A percentile compares a stretch with the other conserved stretches of the same genome.
Evolutionary conservation across 805 yeast genomes (phyloP).

Genomic region (Ogataea pignaliae): DNA sequence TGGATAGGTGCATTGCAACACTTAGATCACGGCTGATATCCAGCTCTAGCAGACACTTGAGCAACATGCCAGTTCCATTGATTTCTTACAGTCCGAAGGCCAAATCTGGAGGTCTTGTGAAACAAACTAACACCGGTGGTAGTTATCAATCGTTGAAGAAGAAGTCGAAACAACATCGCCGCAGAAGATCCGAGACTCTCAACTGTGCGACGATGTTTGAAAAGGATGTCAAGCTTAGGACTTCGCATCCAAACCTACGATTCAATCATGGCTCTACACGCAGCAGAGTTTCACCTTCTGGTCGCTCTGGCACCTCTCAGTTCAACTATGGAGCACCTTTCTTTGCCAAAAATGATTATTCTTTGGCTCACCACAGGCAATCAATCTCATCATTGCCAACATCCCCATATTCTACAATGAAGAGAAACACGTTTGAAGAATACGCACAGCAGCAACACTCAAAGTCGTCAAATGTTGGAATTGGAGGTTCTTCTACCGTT

Average conservation of each 20-base stretch:
- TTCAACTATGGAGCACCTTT: no score
- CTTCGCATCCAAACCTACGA: conserved; percentile 5
- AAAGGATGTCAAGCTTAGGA: conserved; percentile 4
- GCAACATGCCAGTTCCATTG: conserved; percentile 12
- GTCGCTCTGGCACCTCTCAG: no score
- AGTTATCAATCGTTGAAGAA: not conserved
- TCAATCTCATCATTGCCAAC: conserved; percentile 10
- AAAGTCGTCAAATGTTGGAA: no score
- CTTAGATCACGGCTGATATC: conserved; percentile 59
- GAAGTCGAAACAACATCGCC: conserved; percentile 4
- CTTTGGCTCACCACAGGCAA: not conserved
- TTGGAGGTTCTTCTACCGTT: no score
- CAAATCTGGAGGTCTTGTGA: not conserved
- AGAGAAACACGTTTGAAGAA: conserved; percentile 1
- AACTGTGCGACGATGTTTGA: conserved; percentile 7
- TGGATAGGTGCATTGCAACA: conserved; percentile 72
- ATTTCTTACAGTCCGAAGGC: conserved; percentile 4
- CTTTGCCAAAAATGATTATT: no score
- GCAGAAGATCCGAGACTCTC: conserved; percentile 17
- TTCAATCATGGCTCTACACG: not conserved
- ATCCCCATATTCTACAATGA: conserved; percentile 6
- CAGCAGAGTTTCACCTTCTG: not conserved
- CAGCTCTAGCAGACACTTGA: conserved; percentile 11
- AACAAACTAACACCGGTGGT: not conserved
- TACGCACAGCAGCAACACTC: no score